These are phyloP conservation scores for Lepidium sativum DNA, from an alignment of 345 rosid species.

Conservation along the genomic window DNA sequence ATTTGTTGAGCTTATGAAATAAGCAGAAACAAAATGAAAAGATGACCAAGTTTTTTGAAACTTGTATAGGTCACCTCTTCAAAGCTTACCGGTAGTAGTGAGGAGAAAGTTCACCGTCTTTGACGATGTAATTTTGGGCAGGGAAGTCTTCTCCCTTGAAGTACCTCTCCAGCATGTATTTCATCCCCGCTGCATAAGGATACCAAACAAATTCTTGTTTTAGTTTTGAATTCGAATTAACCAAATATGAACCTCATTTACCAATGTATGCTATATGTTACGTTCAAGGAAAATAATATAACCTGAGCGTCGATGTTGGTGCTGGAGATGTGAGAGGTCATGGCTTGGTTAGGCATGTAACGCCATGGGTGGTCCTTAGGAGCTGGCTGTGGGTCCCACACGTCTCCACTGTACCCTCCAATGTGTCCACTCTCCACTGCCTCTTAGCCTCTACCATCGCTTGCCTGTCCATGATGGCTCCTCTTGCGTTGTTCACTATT, in stretches of 20 bases:
- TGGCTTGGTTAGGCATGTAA: constrained; percentile 94
- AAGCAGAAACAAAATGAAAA: too few species aligned
- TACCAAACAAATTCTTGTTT: too few species aligned
- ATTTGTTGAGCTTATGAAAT: too few species aligned
- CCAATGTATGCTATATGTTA: neutral
- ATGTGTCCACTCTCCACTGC: constrained; percentile 79
- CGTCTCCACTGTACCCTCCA: constrained; percentile 95
- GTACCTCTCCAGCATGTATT: constrained; percentile 89
- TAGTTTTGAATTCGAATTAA: too few species aligned
- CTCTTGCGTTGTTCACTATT: constrained; percentile 92
- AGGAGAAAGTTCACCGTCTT: constrained; percentile 70
- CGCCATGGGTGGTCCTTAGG: constrained; percentile 99
- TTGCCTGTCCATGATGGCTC: constrained; percentile 87
- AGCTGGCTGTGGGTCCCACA: constrained; percentile 91
- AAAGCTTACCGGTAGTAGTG: constrained; percentile 58
- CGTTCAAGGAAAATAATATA: neutral
- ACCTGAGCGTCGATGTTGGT: constrained; percentile 96
- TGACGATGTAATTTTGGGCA: constrained; percentile 67
- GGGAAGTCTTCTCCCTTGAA: constrained; percentile 92
- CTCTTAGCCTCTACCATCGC: constrained; percentile 83
- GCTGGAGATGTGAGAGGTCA: constrained; percentile 98
- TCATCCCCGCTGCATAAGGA: constrained; percentile 66
- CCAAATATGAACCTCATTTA: too few species aligned
- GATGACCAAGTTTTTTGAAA: too few species aligned
- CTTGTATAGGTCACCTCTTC: too few species aligned